phyloP scores from a whole-genome alignment of 768 basidiomycete genomes.

The Xerocomus brunneocitrinus region DNA sequence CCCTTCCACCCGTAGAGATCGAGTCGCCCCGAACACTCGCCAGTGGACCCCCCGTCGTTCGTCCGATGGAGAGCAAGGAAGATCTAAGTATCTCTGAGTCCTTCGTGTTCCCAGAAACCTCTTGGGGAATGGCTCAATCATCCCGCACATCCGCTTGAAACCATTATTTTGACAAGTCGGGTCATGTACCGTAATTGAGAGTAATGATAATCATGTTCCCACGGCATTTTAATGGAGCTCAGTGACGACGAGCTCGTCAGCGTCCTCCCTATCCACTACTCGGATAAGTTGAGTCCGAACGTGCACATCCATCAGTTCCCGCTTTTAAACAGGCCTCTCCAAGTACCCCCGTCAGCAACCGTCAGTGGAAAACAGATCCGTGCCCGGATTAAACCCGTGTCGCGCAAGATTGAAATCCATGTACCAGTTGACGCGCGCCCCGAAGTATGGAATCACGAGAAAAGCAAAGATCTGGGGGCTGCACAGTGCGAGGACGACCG shows the following conservation, averaged over 20 bases:
- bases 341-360: slow-evolving; percentile 69
- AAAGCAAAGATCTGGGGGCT: slow-evolving; percentile 58
- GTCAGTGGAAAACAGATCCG: slow-evolving; percentile 71
- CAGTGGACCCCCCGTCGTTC: background rate
- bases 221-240: slow-evolving; percentile 20
- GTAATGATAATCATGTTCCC: slow-evolving; percentile 10
- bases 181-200: slow-evolving; percentile 1
- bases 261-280: slow-evolving; percentile 68
- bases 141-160: slow-evolving; percentile 1
- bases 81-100: background rate
- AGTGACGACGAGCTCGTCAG: slow-evolving; percentile 57
- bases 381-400: slow-evolving; percentile 64
- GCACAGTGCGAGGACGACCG: slow-evolving; percentile 71
- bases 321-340: slow-evolving; percentile 65
- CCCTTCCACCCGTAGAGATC: slow-evolving; percentile 7
- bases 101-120: background rate
- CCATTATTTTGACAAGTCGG: slow-evolving; percentile 2
- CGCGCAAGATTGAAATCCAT: slow-evolving; percentile 67
- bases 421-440: slow-evolving; percentile 76
- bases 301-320: slow-evolving; percentile 83
- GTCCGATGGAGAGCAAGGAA: slow-evolving; percentile 7
- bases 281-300: slow-evolving; percentile 55
- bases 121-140: slow-evolving; percentile 5
- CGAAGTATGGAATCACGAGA: slow-evolving; percentile 78
- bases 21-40: slow-evolving; percentile 4